Evolutionary conservation across 2,329 filamentous ascomycete genomes (phyloP), one percentile per base, ranked within the genome.

Genomic region (Eutypella sp.): DNA sequence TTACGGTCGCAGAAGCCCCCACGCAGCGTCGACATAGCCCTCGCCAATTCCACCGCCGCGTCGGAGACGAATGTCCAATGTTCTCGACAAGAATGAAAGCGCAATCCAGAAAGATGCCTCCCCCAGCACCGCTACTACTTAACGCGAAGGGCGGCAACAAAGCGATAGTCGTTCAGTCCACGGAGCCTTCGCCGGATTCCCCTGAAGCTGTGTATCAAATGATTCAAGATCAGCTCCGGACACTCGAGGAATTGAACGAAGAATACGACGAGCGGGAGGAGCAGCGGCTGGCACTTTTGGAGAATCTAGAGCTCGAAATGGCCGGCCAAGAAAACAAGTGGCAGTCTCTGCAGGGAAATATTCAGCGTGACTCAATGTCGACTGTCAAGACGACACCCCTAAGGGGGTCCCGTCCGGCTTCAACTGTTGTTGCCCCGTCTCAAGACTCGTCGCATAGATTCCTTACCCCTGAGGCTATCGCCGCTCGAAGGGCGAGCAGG

Each of bases 241-340:
- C 69, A 31, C 64, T 79, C 8, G 76, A 79, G 18, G 57, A 70
- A 42, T 57, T 68, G 4, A 64, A 61, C 25, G 54, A 57, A 27
- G 65, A 65, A 13, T 61, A 62, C 1, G 58, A 57, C 7, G 67
- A 66, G 44, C 71, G 63, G 50, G 63, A 71, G 23, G 64, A 66
- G 13, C 67, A 68, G 45, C 67, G 72, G 23, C 63, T 76, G 47
- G 70, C 68, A 27, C 67, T 83, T 3, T 65, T 85, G 2, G 74
- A 78, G 25, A 75, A 80, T 48, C 65, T 85, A 1, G 82, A 85
- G 57, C 68, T 67, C 49, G 82, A 85, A 60, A 79, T 85, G 72
- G 78, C 74, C 1, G 61, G 72, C 51, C 76, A 85, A 57, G 78
- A 82, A 57, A 70, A 70, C 44, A 73, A 76, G 52, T 85, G 81